phyloP scores from a whole-genome alignment of 106 monocot species.

The Phalaenopsis equestris region DNA sequence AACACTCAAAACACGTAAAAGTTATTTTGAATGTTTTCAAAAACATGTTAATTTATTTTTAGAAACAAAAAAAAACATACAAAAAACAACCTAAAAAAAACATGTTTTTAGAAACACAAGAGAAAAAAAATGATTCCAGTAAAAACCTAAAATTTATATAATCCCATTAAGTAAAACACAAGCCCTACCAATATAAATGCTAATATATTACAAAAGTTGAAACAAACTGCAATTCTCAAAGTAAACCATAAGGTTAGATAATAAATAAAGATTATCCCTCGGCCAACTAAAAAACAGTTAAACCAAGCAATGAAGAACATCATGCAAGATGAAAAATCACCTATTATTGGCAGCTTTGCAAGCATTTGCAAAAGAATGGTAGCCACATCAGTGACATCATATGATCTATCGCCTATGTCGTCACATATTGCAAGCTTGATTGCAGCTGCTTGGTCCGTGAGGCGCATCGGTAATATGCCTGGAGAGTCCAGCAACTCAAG shows the following conservation, averaged over 20 bases:
- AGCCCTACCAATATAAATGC: no score
- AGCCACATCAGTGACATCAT: constrained; percentile 80
- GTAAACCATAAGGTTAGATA: neutral
- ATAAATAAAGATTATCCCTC: neutral
- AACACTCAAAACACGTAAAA: no score
- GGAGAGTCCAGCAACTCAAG: constrained; percentile 90
- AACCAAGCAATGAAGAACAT: neutral
- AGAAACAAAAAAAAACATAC: no score
- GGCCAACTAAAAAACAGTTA: neutral
- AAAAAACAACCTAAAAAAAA: no score
- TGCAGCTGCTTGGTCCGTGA: constrained; percentile 83
- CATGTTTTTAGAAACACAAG: no score
- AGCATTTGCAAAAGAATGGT: constrained; percentile 86
- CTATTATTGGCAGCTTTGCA: constrained; percentile 55
- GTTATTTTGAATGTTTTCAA: no score
- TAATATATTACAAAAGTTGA: no score
- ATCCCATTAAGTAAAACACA: no score
- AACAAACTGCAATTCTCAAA: neutral
- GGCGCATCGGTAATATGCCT: constrained; percentile 95
- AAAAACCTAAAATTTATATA: no score
- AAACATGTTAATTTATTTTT: no score
- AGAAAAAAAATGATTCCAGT: neutral
- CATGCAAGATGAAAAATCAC: constrained; percentile 26
- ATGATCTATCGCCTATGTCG: constrained; percentile 95
- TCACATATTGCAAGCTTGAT: constrained; percentile 98